Evolutionary conservation across 108 stramenopile species (phyloP).

Genomic region (Asterionellopsis glacialis): DNA sequence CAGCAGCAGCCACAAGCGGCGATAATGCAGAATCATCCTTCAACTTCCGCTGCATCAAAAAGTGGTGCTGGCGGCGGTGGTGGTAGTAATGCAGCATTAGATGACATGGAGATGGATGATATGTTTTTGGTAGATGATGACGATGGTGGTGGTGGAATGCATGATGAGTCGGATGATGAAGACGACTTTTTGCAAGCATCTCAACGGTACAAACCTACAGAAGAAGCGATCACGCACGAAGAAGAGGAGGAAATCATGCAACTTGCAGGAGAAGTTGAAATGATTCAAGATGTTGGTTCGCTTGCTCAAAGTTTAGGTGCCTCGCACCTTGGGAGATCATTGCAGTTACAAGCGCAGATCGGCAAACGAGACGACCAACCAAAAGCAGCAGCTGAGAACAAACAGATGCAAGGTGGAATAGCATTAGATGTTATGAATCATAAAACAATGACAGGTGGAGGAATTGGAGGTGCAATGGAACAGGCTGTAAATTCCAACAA

Average conservation of each 20-base stretch:
- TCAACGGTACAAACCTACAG: slow-evolving; percentile 61
- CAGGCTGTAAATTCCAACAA: slow-evolving; percentile 25
- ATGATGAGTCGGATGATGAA: slow-evolving; percentile 26
- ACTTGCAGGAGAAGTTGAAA: slow-evolving; percentile 66
- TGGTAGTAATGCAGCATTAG: slow-evolving; percentile 25
- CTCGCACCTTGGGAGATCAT: slow-evolving; percentile 70
- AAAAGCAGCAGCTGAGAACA: background rate
- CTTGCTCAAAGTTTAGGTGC: slow-evolving; percentile 80
- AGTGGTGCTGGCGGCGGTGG: slow-evolving; percentile 7
- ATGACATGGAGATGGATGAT: slow-evolving; percentile 86
- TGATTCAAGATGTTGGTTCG: slow-evolving; percentile 86
- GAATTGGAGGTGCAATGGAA: slow-evolving; percentile 75
- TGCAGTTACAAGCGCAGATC: slow-evolving; percentile 53
- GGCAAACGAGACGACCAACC: background rate
- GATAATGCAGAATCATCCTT: slow-evolving; percentile 16
- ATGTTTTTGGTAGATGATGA: slow-evolving; percentile 63
- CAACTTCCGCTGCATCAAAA: slow-evolving; percentile 4
- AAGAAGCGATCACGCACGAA: slow-evolving; percentile 60
- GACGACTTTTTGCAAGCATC: slow-evolving; percentile 16
- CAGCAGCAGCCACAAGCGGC: background rate
- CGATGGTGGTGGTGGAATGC: slow-evolving; percentile 9
- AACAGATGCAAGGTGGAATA: background rate
- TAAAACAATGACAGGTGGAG: slow-evolving; percentile 25
- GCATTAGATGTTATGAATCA: too few relatives aligned
- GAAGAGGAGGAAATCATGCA: slow-evolving; percentile 62